These are phyloP conservation scores for Globisporangium mamillatum DNA, from an alignment of 352 stramenopile species.

Conservation along the genomic window DNA sequence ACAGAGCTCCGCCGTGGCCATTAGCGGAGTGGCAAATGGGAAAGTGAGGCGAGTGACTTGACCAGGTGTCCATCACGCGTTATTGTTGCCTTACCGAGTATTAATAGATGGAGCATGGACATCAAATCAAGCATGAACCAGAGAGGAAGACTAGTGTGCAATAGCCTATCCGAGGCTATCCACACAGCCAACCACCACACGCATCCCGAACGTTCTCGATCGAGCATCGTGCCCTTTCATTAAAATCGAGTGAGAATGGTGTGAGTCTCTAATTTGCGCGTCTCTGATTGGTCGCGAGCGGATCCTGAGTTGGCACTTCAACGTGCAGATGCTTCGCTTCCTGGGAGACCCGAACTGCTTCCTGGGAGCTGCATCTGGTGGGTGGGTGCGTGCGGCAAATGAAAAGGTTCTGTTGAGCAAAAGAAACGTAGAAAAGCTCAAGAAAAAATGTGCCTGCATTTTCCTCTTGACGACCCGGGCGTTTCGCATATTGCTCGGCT, in stretches of 20 bases:
- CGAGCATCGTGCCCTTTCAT: background rate
- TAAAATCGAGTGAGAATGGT: background rate
- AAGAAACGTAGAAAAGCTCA: background rate
- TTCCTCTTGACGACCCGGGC: background rate
- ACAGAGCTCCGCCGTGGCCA: too few species aligned
- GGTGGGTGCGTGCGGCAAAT: background rate
- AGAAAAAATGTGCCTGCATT: background rate
- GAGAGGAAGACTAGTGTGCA: background rate
- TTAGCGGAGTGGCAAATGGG: too few species aligned
- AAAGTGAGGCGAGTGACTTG: too few species aligned
- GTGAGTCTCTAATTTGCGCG: background rate
- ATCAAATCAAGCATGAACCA: too few species aligned
- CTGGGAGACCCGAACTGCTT: background rate
- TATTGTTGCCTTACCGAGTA: too few species aligned
- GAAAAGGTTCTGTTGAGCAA: background rate
- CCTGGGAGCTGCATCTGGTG: background rate
- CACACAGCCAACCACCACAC: too few species aligned
- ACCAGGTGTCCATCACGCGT: too few species aligned
- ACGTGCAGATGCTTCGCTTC: background rate
- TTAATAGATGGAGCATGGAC: too few species aligned
- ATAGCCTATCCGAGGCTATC: background rate
- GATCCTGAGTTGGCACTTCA: conserved; percentile 1
- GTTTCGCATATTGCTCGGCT: background rate
- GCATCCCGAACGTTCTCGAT: background rate
- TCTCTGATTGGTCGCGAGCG: background rate